Conservation (phyloP, 2,329 filamentous ascomycete species). For the Mollisia scopiformis region DNA sequence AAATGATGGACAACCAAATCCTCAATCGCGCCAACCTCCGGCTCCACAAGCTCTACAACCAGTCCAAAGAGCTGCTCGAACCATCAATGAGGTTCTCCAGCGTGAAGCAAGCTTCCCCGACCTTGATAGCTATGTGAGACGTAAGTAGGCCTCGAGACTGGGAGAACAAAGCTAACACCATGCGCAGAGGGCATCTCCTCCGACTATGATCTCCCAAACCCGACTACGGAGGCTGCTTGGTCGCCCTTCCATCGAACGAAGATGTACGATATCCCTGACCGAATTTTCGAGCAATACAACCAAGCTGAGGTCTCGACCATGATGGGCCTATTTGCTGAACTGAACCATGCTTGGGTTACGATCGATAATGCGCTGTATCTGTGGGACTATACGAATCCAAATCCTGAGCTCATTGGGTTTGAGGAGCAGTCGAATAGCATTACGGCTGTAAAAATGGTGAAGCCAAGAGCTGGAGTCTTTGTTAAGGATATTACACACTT, state of each 20-base stretch:
- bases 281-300: slow-evolving; percentile 92
- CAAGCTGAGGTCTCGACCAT: slow-evolving; percentile 82
- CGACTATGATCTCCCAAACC: slow-evolving; percentile 79
- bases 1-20: slow-evolving; percentile 23
- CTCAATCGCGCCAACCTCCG: slow-evolving; percentile 22
- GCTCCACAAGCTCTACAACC: slow-evolving; percentile 58
- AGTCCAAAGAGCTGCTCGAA: slow-evolving; percentile 78
- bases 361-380: slow-evolving; percentile 96
- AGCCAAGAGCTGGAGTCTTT: slow-evolving; percentile 86
- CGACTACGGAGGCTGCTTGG: slow-evolving; percentile 67
- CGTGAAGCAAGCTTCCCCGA: slow-evolving; percentile 84
- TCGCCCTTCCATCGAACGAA: slow-evolving; percentile 87
- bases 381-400: slow-evolving; percentile 96
- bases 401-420: slow-evolving; percentile 88
- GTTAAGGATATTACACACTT: slow-evolving; percentile 84
- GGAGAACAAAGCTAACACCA: slow-evolving; percentile 31
- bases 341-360: slow-evolving; percentile 93
- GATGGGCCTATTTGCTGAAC: slow-evolving; percentile 93
- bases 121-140: slow-evolving; percentile 84
- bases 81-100: slow-evolving; percentile 78
- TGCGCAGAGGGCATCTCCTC: slow-evolving; percentile 80
- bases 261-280: slow-evolving; percentile 88
- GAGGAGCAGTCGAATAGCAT: slow-evolving; percentile 90
- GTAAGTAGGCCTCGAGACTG: slow-evolving; percentile 55
- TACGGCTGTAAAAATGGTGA: slow-evolving; percentile 85